These are phyloP conservation scores for Amanita jacksonii DNA, from an alignment of 768 basidiomycete species.

Conservation along the genomic window DNA sequence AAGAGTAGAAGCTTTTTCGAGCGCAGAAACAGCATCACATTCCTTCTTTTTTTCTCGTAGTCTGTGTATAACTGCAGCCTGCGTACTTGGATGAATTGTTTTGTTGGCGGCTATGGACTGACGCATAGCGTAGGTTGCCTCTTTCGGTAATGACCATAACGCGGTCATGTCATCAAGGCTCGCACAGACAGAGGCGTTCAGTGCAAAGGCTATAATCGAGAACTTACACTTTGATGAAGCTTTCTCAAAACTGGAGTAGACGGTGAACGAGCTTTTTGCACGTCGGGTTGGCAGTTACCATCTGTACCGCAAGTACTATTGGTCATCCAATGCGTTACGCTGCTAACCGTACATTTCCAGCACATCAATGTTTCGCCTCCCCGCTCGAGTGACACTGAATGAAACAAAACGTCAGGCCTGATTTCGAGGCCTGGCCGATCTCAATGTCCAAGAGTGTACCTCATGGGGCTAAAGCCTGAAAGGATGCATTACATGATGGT, in stretches of 20 bases:
- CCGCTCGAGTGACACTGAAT: slow-evolving; percentile 73
- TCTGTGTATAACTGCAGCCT: slow-evolving; percentile 40
- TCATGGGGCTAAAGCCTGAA: slow-evolving; percentile 80
- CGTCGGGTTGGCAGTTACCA: slow-evolving; percentile 45
- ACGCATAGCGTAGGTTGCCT: slow-evolving; percentile 31
- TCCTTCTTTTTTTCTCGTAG: slow-evolving; percentile 77
- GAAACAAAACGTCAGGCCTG: slow-evolving; percentile 73
- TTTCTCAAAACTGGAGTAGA: slow-evolving; percentile 52
- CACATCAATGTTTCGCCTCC: slow-evolving; percentile 64
- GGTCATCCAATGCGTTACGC: not conserved
- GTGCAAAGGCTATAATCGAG: slow-evolving; percentile 42
- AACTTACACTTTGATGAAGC: slow-evolving; percentile 41
- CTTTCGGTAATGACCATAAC: not conserved
- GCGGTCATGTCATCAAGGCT: too few species aligned
- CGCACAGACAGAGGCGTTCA: slow-evolving; percentile 65
- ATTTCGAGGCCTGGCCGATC: slow-evolving; percentile 77
- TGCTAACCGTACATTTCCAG: slow-evolving; percentile 24
- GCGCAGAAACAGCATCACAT: slow-evolving; percentile 61
- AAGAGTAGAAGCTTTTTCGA: slow-evolving; percentile 53
- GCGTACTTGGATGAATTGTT: slow-evolving; percentile 25
- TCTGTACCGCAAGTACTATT: slow-evolving; percentile 50
- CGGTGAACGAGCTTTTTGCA: slow-evolving; percentile 69
- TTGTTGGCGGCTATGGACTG: slow-evolving; percentile 45
- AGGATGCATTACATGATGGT: too few species aligned
- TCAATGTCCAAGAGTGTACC: slow-evolving; percentile 81